Base-by-base conservation (phyloP, 805 yeast genomes). In the Starmerella apicola region DNA sequence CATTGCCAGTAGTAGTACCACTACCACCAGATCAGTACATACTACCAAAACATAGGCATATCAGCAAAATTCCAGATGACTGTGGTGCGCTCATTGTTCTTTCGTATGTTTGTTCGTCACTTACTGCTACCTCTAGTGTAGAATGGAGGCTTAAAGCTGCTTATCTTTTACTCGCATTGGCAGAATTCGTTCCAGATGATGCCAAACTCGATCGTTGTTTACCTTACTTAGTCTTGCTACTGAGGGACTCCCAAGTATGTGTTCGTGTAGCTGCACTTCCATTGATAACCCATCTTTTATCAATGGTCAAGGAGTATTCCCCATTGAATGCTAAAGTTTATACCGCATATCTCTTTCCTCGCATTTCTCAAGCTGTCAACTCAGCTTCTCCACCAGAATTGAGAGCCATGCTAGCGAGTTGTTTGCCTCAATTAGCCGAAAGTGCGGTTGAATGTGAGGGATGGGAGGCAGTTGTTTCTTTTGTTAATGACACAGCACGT, bases 151-250 rank as follows among this genome's bases (percentile, higher is more conserved):
- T 78, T 7, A 72, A 74, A 51, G 88, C 86, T 1, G 68, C 93
- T 45, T 91, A 84, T 52, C 59, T 86, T 45, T 69, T 91, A 1
- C 57, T 82, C 7, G 81, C 83, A 0, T 65, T 88, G 16, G 73
- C 88, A 2, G 94, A 82, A 52, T 71, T 74, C 42, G 64, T 84
- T 2, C 71, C 73, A 19, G 97, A 91, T 55, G 94, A 81, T 41
- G 77, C 76, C 13, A 88, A 85, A 55, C 63, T 91, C 29, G 96
- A 91, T 56, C 61, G 96, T 33, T 74, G 84, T 24, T 58, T 91
- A 19, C 97, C 98, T 0, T 83, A 79, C 54, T 57, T 91, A 19
- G 70, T 82, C 18, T 62, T 74, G n/a, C 64, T 84, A 38, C 57
- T 86, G 12, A 84, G 81, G 37, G 94, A 83, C 44, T 61, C 68